phyloP scores from a whole-genome alignment of 441 rosid genomes.

The Populus hybrid region DNA sequence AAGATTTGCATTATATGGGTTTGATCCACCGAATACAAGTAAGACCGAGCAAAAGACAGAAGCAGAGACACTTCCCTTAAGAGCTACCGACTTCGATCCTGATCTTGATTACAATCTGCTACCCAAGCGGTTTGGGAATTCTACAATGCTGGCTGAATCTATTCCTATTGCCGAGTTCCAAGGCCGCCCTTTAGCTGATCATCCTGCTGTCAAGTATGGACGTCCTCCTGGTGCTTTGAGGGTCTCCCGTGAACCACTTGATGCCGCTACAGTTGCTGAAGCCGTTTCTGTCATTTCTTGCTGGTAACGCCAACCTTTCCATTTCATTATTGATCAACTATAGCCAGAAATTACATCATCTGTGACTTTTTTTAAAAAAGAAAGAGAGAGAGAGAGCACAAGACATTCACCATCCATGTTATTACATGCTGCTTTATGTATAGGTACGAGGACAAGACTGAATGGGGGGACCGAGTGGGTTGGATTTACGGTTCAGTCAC shows the following conservation, averaged over 20 bases:
- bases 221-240: conserved; percentile 83
- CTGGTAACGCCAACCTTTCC: conserved; percentile 34
- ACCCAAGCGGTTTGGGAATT: conserved; percentile 86
- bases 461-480: conserved; percentile 89
- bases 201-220: conserved; percentile 74
- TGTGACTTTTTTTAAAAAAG: too few relatives aligned
- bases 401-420: background rate
- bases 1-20: conserved; percentile 80
- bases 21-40: conserved; percentile 67
- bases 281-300: conserved; percentile 86
- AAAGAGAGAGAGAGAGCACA: background rate
- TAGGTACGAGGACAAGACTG: conserved; percentile 89
- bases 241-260: conserved; percentile 71
- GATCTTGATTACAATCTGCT: conserved; percentile 67
- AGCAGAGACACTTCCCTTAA: conserved; percentile 57
- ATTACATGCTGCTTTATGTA: background rate
- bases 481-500: conserved; percentile 94
- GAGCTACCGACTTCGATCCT: conserved; percentile 68
- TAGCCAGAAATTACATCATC: background rate
- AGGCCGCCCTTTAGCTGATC: conserved; percentile 82
- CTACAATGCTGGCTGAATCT: conserved; percentile 70
- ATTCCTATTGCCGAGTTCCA: conserved; percentile 75
- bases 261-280: conserved; percentile 77
- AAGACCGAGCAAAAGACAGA: conserved; percentile 35
- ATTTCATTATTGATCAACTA: too few relatives aligned